Evolutionary conservation across 345 rosid species (phyloP).

Genomic region (Sonneratia alba): DNA sequence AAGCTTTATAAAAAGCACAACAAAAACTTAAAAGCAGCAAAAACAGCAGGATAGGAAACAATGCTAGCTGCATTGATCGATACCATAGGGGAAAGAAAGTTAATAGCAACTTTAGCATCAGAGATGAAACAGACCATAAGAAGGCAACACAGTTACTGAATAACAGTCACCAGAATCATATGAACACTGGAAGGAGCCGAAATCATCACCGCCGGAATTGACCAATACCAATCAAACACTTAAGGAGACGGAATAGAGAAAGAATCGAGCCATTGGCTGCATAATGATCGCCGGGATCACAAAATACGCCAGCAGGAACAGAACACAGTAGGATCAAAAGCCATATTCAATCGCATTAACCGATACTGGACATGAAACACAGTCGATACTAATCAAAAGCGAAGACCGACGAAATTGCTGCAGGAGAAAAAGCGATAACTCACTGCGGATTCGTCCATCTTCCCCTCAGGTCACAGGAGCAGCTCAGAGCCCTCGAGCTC

Average conservation of each 20-base stretch:
- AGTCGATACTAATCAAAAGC: neutral
- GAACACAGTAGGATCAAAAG: neutral
- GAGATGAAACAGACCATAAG: neutral
- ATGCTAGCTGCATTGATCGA: neutral
- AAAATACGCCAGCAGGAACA: neutral
- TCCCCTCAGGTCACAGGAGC: neutral
- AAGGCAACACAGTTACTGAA: neutral
- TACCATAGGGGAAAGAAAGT: neutral
- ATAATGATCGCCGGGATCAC: neutral
- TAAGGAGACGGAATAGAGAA: neutral
- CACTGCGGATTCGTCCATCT: conserved; percentile 1
- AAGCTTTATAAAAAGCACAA: neutral
- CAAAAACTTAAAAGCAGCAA: neutral
- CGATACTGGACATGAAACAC: neutral
- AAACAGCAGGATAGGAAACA: neutral
- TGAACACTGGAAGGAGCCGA: neutral
- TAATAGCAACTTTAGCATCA: neutral
- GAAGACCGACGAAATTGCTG: neutral
- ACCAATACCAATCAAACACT: neutral
- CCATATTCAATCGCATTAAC: neutral
- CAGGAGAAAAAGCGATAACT: neutral
- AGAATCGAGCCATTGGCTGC: neutral
- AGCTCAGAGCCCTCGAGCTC: neutral
- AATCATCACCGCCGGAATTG: neutral
- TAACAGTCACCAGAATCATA: neutral